These are phyloP conservation scores for Daldinia vernicosa DNA, from an alignment of 495 filamentous ascomycete species.

Conservation along the genomic window DNA sequence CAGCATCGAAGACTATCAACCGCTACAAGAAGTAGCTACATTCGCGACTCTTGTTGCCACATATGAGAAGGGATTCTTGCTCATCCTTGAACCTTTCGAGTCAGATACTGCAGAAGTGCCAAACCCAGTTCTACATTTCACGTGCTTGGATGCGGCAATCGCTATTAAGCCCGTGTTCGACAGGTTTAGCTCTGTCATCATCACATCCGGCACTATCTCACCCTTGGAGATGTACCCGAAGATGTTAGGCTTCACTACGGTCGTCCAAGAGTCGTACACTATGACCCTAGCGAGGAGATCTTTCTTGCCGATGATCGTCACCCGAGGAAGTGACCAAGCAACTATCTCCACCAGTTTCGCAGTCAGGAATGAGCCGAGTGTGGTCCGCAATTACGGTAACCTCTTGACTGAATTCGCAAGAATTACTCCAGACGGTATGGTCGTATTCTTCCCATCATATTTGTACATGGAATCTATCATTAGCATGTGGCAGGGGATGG, in stretches of 20 bases:
- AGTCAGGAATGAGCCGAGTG: conserved; percentile 91
- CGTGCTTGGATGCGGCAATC: conserved; percentile 96
- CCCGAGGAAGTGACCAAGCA: conserved; percentile 91
- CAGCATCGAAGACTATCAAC: conserved; percentile 97
- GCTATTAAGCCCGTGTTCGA: conserved; percentile 98
- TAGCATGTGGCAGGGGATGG: conserved; percentile 98
- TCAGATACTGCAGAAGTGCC: conserved; percentile 94
- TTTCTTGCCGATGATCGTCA: conserved; percentile 98
- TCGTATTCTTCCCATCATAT: conserved; percentile 99
- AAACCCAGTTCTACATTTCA: conserved; percentile 95
- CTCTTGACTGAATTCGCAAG: conserved; percentile 92
- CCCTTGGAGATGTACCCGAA: conserved; percentile 99
- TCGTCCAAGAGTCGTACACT: conserved; percentile 93
- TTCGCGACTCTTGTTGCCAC: conserved; percentile 98
- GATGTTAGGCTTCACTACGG: conserved; percentile 91
- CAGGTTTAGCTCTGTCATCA: conserved; percentile 95
- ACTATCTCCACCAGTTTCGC: conserved; percentile 90
- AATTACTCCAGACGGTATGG: conserved; percentile 95
- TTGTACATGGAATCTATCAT: conserved; percentile 99
- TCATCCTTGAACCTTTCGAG: conserved; percentile 97
- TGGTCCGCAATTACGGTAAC: conserved; percentile 94
- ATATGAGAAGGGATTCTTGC: conserved; percentile 95
- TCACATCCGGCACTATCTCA: conserved; percentile 97
- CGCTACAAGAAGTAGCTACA: conserved; percentile 96
- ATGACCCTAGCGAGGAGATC: conserved; percentile 97